Evolutionary conservation across 257 asterid genomes (phyloP).

Genomic region (Scutellaria minor): DNA sequence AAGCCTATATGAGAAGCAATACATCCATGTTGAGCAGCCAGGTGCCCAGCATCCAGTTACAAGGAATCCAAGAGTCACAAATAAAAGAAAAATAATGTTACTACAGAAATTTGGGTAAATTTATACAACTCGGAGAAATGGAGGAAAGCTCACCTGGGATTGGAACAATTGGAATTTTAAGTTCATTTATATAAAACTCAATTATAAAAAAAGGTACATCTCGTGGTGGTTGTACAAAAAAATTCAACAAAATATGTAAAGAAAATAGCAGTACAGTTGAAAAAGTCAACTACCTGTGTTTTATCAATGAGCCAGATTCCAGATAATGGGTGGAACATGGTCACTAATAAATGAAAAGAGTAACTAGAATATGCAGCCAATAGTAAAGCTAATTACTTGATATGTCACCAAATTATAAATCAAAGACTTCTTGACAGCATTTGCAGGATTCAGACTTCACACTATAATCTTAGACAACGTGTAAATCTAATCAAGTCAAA

Average conservation of each 20-base stretch:
- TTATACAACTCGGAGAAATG: background rate
- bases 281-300: background rate
- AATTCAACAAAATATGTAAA: background rate
- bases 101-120: background rate
- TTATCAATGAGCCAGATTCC: background rate
- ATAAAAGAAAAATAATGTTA: background rate
- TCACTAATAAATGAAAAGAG: background rate
- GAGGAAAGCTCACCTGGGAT: background rate
- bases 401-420: background rate
- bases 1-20: conserved; percentile 33
- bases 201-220: background rate
- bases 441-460: conserved; percentile 7
- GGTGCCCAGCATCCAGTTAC: background rate
- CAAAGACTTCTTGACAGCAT: background rate
- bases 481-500: background rate
- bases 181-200: background rate
- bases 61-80: background rate
- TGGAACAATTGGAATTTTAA: background rate
- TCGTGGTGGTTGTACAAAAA: background rate
- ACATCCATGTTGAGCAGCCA: conserved; percentile 22
- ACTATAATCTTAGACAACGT: background rate
- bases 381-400: background rate
- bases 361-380: background rate
- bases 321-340: conserved; percentile 11
- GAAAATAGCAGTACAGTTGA: background rate